Conservation (phyloP, 1,284 basidiomycete genomes). For the Termitomyces sp. region DNA sequence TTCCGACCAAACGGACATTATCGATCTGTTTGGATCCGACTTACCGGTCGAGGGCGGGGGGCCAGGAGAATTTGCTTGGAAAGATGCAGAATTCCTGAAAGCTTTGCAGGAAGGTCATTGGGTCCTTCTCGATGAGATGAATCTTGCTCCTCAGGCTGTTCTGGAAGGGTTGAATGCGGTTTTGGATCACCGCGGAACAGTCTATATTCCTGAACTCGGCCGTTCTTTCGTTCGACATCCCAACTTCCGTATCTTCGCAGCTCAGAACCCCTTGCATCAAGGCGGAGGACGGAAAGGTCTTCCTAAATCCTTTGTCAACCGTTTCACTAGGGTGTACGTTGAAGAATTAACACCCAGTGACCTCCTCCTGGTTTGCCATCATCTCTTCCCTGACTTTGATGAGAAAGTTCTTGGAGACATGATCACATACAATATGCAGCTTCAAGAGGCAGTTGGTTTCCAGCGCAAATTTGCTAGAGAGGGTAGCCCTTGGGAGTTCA, state of each 20-base stretch:
- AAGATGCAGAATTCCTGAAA: constrained; percentile 92
- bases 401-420: constrained; percentile 60
- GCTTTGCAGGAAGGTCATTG: constrained; percentile 93
- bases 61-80: constrained; percentile 95
- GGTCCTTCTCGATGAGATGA: constrained; percentile 99
- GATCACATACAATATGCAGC: constrained; percentile 78
- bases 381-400: constrained; percentile 66
- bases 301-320: constrained; percentile 95
- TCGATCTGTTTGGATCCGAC: constrained; percentile 96
- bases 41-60: constrained; percentile 90
- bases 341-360: constrained; percentile 83
- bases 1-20: constrained; percentile 97
- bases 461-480: constrained; percentile 73
- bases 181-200: constrained; percentile 92
- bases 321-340: constrained; percentile 96
- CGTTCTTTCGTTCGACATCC: constrained; percentile 88
- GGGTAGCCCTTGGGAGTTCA: constrained; percentile 98
- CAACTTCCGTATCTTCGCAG: constrained; percentile 93
- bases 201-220: constrained; percentile 94
- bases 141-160: constrained; percentile 92
- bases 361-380: constrained; percentile 74
- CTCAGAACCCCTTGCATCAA: constrained; percentile 95
- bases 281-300: constrained; percentile 97
- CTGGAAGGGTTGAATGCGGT: constrained; percentile 97
- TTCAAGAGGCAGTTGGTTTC: constrained; percentile 70